A percentile compares a stretch with the other conserved stretches of the same genome.
These are phyloP conservation scores for Phytophthora sp. DNA, from an alignment of 352 stramenopile genomes.

Conservation along the genomic window DNA sequence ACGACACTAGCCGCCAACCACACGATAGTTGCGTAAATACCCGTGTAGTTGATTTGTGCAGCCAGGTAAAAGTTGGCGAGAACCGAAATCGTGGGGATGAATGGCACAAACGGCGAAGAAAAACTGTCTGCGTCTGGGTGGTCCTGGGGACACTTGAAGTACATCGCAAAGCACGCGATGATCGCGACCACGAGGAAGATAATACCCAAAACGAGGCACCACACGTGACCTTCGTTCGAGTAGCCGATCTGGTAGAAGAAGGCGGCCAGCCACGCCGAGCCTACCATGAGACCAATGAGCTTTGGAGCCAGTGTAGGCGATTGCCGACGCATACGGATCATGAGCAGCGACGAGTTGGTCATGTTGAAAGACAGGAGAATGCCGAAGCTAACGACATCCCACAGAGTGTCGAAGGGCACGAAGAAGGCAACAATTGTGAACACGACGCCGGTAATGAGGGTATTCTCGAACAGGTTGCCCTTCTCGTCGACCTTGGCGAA, in stretches of 20 bases:
- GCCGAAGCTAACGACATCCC: slow-evolving; percentile 90
- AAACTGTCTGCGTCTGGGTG: slow-evolving; percentile 53
- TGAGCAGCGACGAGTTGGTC: slow-evolving; percentile 76
- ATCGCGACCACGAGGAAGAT: slow-evolving; percentile 55
- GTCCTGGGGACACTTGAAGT: slow-evolving; percentile 70
- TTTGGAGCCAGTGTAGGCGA: slow-evolving; percentile 51
- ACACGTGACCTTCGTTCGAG: slow-evolving; percentile 46
- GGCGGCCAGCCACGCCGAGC: slow-evolving; percentile 41
- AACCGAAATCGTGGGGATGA: slow-evolving; percentile 62
- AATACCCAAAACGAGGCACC: slow-evolving; percentile 48
- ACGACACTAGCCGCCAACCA: slow-evolving; percentile 68
- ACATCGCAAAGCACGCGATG: slow-evolving; percentile 37
- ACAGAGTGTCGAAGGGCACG: slow-evolving; percentile 80
- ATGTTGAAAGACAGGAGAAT: slow-evolving; percentile 91
- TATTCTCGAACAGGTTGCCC: slow-evolving; percentile 84
- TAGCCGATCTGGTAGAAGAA: slow-evolving; percentile 83
- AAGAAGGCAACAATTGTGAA: slow-evolving; percentile 76
- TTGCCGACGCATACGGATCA: slow-evolving; percentile 71
- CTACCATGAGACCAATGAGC: slow-evolving; percentile 54
- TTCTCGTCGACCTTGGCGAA: slow-evolving; percentile 89
- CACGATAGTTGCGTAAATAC: slow-evolving; percentile 54
- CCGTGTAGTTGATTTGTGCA: slow-evolving; percentile 58
- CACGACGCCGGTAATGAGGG: slow-evolving; percentile 64
- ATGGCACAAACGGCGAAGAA: slow-evolving; percentile 63
- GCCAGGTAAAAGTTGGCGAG: slow-evolving; percentile 77